Percentiles rank a stretch among this genome's conserved stretches.
Evolutionary conservation across 306 rosid species (phyloP).

Genomic region (Arachis stenosperma): DNA sequence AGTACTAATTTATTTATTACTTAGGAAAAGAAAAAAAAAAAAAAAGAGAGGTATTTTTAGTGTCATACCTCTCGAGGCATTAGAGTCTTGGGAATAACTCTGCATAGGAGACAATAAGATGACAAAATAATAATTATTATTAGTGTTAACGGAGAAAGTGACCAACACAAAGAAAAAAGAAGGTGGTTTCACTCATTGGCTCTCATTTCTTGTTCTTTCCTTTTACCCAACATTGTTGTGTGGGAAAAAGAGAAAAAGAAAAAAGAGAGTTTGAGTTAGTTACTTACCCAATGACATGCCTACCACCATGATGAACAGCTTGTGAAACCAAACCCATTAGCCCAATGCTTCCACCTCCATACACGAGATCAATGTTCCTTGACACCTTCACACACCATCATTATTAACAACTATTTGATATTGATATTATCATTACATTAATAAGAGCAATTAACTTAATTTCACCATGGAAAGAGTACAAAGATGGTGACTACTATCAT

Average conservation of each 20-base stretch:
- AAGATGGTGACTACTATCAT: no score
- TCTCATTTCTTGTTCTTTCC: conserved; percentile 39
- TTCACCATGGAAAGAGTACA: no score
- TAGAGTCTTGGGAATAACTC: conserved; percentile 99
- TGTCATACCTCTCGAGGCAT: conserved; percentile 98
- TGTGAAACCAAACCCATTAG: conserved; percentile 98
- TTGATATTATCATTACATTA: no score
- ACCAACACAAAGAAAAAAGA: conserved; percentile 16
- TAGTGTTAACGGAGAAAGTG: conserved; percentile 50
- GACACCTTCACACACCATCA: conserved; percentile 64
- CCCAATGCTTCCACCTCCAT: conserved; percentile 99
- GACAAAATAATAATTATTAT: conserved; percentile 46
- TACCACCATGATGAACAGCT: conserved; percentile 99
- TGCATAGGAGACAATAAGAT: conserved; percentile 76
- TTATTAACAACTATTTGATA: no score
- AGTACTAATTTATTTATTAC: no score
- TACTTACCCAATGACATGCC: conserved; percentile 93
- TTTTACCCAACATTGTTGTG: conserved; percentile 38
- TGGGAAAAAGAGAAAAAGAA: conserved; percentile 2
- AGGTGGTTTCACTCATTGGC: conserved; percentile 41
- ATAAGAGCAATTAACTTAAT: no score
- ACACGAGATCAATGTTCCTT: conserved; percentile 95
- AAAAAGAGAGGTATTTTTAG: conserved; percentile 54
- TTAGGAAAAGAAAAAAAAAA: conserved; percentile 8
- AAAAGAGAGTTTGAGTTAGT: conserved; percentile 1